Evolutionary conservation across 495 filamentous ascomycete genomes (phyloP).

Genomic region (Pseudomonodictys pantanalensis): DNA sequence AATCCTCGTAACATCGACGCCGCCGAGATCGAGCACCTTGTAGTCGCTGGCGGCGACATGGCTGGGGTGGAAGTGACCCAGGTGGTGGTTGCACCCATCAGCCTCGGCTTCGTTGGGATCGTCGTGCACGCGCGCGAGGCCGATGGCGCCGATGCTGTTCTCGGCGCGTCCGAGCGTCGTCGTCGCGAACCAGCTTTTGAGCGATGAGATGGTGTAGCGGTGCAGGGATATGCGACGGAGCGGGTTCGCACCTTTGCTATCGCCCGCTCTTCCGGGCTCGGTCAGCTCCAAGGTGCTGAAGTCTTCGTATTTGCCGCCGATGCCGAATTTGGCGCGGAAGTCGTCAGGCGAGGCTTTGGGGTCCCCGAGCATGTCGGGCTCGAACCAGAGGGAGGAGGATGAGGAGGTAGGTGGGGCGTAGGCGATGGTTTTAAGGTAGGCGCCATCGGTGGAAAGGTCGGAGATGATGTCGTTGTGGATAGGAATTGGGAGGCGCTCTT

Average conservation of each 20-base stretch:
- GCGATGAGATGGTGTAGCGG: constrained; percentile 5
- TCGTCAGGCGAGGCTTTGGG: constrained; percentile 10
- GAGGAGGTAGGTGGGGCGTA: constrained; percentile 7
- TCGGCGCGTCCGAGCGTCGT: constrained; percentile 16
- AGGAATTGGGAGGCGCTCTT: constrained; percentile 25
- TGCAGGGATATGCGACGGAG: constrained; percentile 25
- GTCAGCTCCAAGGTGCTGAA: constrained; percentile 32
- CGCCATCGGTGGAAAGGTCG: constrained; percentile 29
- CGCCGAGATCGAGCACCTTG: constrained; percentile 19
- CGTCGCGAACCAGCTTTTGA: neutral
- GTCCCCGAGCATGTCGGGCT: constrained; percentile 33
- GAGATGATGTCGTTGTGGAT: constrained; percentile 29
- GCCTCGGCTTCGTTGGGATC: constrained; percentile 6
- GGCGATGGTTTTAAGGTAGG: constrained; percentile 21
- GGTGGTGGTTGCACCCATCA: constrained; percentile 25
- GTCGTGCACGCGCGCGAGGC: constrained; percentile 16
- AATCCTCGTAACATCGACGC: constrained; percentile 31
- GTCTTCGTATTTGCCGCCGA: constrained; percentile 25
- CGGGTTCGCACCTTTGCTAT: neutral
- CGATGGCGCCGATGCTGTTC: constrained; percentile 30
- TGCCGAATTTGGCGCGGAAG: constrained; percentile 13
- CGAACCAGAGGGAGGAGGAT: constrained; percentile 23
- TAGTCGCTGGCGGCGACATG: constrained; percentile 5
- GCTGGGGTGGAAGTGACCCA: constrained; percentile 18
- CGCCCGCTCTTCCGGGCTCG: constrained; percentile 18